Evolutionary conservation across 345 rosid species (phyloP), one percentile per base, ranked within the genome.

Genomic region (Lagerstroemia speciosa): DNA sequence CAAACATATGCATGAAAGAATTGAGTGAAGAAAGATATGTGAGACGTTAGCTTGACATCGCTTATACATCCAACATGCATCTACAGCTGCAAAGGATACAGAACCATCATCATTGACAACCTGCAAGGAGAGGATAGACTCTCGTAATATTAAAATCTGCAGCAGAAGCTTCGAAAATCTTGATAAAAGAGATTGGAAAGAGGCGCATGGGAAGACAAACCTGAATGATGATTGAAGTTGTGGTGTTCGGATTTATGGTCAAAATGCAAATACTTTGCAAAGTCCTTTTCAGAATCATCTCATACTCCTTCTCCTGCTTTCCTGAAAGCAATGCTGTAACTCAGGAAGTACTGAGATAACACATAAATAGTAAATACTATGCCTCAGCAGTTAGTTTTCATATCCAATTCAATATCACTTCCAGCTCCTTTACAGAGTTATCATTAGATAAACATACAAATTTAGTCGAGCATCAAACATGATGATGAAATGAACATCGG

Each of bases 21-120:
- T 19, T 1, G 5, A 0, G 29, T 53, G 14, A 24, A 24, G 11
- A 24, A 24, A n/a, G 30, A 6, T 14, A n/a, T 45, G 30, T 53
- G 29, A 24, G 30, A 58, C 20, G 29, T 14, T 7, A 58, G 14
- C 3, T 57, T 1, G 63, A 58, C 32, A n/a, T 15, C 46, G 37
- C 6, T 19, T 3, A 33, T 19, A 34, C 27, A 20, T 64, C 8
- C 24, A n/a, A 50, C 29, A 16, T 27, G 20, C 38, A 72, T 30
- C 57, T 66, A 68, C n/a, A 71, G 58, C 31, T 15, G 53, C 24
- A n/a, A 77, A 80, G 99, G 97, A 94, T 94, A 89, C 97, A 85
- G 95, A 81, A 70, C 96, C 96, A 70, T 89, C 95, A 77, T 91
- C 99, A 75, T 84, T 79, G 60, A 89, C 88, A 74, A 89, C 95